These are phyloP conservation scores for Physcia stellaris DNA, from an alignment of 495 filamentous ascomycete species.

Conservation along the genomic window DNA sequence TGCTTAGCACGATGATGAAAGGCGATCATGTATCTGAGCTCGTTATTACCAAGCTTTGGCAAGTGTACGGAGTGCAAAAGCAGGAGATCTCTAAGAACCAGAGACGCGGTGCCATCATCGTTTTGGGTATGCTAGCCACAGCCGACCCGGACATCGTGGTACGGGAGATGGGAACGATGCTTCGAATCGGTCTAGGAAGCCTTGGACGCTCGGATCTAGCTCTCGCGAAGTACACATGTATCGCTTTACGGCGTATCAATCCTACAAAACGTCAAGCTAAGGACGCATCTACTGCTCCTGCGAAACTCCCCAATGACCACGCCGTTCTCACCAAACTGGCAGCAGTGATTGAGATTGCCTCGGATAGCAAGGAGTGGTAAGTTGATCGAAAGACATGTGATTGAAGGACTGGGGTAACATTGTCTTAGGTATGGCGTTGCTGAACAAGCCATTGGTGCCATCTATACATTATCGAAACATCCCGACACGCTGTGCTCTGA, in stretches of 20 bases:
- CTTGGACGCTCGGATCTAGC: conserved; percentile 71
- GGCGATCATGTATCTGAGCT: conserved; percentile 71
- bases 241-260: conserved; percentile 80
- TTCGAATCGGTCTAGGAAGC: conserved; percentile 75
- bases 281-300: conserved; percentile 48
- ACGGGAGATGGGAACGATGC: conserved; percentile 83
- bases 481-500: conserved; percentile 90
- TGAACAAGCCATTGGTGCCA: conserved; percentile 90
- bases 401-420: not conserved
- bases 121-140: conserved; percentile 91
- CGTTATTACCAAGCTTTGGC: conserved; percentile 88
- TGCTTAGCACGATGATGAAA: conserved; percentile 96
- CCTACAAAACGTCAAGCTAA: conserved; percentile 69
- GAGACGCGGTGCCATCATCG: conserved; percentile 83
- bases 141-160: conserved; percentile 87
- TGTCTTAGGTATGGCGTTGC: conserved; percentile 57
- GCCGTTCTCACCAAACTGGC: conserved; percentile 68
- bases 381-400: not conserved
- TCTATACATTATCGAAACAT: conserved; percentile 89
- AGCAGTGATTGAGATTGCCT: conserved; percentile 68
- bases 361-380: conserved; percentile 90
- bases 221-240: conserved; percentile 87
- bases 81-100: conserved; percentile 89
- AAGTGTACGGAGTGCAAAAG: conserved; percentile 88
- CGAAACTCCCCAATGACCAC: conserved; percentile 83